phyloP scores from a whole-genome alignment of 1,139 yeast species.

The Debaryomycetaceae sp. region DNA sequence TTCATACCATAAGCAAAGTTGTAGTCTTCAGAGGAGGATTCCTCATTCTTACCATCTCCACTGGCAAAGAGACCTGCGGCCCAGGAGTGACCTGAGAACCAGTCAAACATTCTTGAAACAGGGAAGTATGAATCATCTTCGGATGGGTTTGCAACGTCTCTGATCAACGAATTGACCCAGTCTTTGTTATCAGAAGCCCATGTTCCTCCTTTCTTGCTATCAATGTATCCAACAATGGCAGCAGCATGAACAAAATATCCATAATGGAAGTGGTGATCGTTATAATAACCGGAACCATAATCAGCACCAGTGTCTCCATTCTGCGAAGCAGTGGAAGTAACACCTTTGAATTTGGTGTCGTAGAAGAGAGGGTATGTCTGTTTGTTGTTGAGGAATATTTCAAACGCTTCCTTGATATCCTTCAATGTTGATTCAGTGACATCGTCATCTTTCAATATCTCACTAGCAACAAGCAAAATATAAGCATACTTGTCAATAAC shows the following conservation, averaged over 20 bases:
- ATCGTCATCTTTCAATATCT: constrained; percentile 52
- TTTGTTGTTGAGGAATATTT: constrained; percentile 44
- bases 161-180: constrained; percentile 62
- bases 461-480: constrained; percentile 60
- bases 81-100: constrained; percentile 85
- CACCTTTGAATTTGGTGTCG: constrained; percentile 65
- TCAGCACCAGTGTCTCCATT: constrained; percentile 41
- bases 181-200: constrained; percentile 66
- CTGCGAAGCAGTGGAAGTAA: constrained; percentile 60
- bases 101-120: constrained; percentile 72
- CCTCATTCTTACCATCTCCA: constrained; percentile 79
- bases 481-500: constrained; percentile 74
- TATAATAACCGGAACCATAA: constrained; percentile 67
- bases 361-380: constrained; percentile 63
- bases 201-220: constrained; percentile 54
- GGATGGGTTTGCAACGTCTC: constrained; percentile 79
- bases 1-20: constrained; percentile 81
- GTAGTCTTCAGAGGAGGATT: constrained; percentile 77
- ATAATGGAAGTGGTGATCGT: constrained; percentile 81
- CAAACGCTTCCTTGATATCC: constrained; percentile 52
- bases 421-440: constrained; percentile 47
- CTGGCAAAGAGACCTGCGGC: constrained; percentile 70
- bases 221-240: constrained; percentile 68
- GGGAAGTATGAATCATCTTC: constrained; percentile 64
- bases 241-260: constrained; percentile 79